These are phyloP conservation scores for Glycyrrhiza uralensis DNA, from an alignment of 306 rosid genomes.

Conservation along the genomic window DNA sequence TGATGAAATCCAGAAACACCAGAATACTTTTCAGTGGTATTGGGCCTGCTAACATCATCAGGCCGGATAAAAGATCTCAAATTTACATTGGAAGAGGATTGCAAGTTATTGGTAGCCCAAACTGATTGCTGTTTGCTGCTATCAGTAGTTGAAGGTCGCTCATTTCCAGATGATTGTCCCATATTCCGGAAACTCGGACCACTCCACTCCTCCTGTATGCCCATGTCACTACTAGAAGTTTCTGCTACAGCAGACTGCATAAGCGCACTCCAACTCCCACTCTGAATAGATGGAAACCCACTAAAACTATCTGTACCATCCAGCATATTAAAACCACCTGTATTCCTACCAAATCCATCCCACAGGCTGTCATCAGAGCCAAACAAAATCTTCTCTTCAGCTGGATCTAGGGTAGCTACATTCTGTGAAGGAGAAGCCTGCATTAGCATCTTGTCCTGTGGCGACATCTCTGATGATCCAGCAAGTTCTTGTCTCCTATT, in stretches of 20 bases:
- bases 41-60: constrained; percentile 48
- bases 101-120: constrained; percentile 65
- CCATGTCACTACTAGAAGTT: constrained; percentile 68
- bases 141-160: constrained; percentile 43
- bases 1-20: constrained; percentile 59
- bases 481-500: constrained; percentile 62
- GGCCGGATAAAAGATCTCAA: constrained; percentile 47
- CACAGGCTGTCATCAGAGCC: constrained; percentile 90
- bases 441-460: constrained; percentile 54
- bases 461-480: constrained; percentile 52
- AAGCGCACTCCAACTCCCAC: constrained; percentile 98
- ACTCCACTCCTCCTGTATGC: constrained; percentile 83
- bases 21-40: constrained; percentile 37
- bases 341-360: constrained; percentile 74
- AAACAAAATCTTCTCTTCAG: constrained; percentile 92
- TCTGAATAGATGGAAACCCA: constrained; percentile 68
- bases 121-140: constrained; percentile 49
- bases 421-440: constrained; percentile 57
- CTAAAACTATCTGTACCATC: constrained; percentile 57
- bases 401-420: constrained; percentile 81
- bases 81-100: constrained; percentile 43
- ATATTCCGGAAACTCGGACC: constrained; percentile 46
- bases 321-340: constrained; percentile 45
- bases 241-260: constrained; percentile 99
- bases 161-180: constrained; percentile 48